Evolutionary conservation across 1,139 yeast genomes (phyloP).

Genomic region (Yamadazyma songkhlaensis): DNA sequence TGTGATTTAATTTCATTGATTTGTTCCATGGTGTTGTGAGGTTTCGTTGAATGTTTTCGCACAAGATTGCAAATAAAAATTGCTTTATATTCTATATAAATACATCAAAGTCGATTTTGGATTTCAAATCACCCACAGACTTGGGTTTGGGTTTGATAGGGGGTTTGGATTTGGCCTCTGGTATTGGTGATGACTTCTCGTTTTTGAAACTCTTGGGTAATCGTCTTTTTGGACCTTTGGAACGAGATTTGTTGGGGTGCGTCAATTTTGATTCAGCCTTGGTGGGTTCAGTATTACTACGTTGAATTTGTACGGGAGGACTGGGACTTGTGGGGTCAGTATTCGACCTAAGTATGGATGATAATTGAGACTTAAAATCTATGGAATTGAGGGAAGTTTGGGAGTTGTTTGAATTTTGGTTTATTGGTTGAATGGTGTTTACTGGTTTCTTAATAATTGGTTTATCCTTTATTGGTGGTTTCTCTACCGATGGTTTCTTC

Average conservation of each 20-base stretch:
- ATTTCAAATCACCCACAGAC: slow-evolving; percentile 22
- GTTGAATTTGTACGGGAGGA: not conserved
- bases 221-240: slow-evolving; percentile 75
- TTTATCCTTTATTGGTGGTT: too few relatives aligned
- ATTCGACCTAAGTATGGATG: slow-evolving; percentile 13
- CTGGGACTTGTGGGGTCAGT: slow-evolving; percentile 9
- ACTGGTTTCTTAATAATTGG: too few relatives aligned
- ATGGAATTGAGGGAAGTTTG: not conserved
- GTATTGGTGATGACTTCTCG: not conserved
- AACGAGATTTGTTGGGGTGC: slow-evolving; percentile 61
- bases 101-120: slow-evolving; percentile 34
- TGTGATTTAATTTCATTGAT: slow-evolving; percentile 11
- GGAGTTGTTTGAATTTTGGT: not conserved
- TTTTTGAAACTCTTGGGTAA: slow-evolving; percentile 43
- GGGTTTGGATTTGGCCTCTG: slow-evolving; percentile 15
- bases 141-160: slow-evolving; percentile 28
- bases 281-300: slow-evolving; percentile 5
- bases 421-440: too few relatives aligned
- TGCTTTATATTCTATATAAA: slow-evolving; percentile 17
- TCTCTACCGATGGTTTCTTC: too few relatives aligned
- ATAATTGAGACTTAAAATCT: slow-evolving; percentile 14
- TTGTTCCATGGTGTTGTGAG: slow-evolving; percentile 5
- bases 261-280: slow-evolving; percentile 29
- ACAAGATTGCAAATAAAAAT: not conserved
- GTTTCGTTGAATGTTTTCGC: not conserved